These are phyloP conservation scores for Xylariaceae sp. DNA, from an alignment of 2,329 filamentous ascomycete species.

Conservation along the genomic window DNA sequence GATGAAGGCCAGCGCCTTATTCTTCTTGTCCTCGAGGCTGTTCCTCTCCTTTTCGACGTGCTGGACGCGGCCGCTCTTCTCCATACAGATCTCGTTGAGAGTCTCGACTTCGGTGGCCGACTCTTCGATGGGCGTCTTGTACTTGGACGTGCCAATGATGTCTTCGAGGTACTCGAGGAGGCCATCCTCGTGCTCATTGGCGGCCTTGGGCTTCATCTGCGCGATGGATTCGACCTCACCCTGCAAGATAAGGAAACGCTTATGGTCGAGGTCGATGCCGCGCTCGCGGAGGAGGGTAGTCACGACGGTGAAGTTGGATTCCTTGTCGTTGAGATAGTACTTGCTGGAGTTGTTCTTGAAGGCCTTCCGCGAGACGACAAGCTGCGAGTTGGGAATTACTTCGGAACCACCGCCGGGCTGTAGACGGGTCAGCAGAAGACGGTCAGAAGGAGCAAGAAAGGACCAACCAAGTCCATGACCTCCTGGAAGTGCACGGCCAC, in stretches of 20 bases:
- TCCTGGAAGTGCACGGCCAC: slow-evolving; percentile 96
- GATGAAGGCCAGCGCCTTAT: slow-evolving; percentile 83
- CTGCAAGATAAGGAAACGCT: slow-evolving; percentile 93
- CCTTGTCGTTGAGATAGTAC: slow-evolving; percentile 89
- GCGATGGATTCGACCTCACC: slow-evolving; percentile 98
- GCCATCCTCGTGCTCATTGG: slow-evolving; percentile 91
- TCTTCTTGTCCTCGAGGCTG: slow-evolving; percentile 89
- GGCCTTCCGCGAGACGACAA: slow-evolving; percentile 83
- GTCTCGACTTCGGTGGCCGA: slow-evolving; percentile 82
- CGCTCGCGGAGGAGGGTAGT: slow-evolving; percentile 79
- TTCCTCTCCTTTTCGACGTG: slow-evolving; percentile 98
- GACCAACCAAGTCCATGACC: slow-evolving; percentile 70
- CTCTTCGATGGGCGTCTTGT: slow-evolving; percentile 95
- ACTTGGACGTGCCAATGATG: slow-evolving; percentile 97
- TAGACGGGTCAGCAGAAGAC: slow-evolving; percentile 18
- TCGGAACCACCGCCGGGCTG: slow-evolving; percentile 65
- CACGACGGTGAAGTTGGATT: slow-evolving; percentile 87
- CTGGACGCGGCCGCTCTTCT: slow-evolving; percentile 92
- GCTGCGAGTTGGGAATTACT: slow-evolving; percentile 72
- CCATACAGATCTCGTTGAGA: slow-evolving; percentile 87
- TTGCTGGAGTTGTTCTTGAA: slow-evolving; percentile 99
- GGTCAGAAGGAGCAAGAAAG: not conserved
- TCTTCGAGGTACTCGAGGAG: slow-evolving; percentile 95
- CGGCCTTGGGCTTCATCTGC: slow-evolving; percentile 97
- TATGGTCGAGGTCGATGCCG: slow-evolving; percentile 94